phyloP scores from a whole-genome alignment of 768 basidiomycete genomes.

The Trametes gibbosa region DNA sequence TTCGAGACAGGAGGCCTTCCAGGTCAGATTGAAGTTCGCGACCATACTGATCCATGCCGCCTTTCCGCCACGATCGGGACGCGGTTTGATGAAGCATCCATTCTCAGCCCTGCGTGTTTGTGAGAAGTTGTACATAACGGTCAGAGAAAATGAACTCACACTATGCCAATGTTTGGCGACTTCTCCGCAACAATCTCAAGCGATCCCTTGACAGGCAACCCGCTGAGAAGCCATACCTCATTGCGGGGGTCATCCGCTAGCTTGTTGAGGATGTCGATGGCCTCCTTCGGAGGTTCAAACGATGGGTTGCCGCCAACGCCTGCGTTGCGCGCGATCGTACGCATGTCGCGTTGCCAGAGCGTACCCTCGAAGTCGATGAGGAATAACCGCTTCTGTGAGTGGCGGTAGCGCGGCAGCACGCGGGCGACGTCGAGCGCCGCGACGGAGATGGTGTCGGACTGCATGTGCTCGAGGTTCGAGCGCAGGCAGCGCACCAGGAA shows the following conservation, averaged over 20 bases:
- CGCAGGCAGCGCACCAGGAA: constrained; percentile 77
- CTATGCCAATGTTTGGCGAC: constrained; percentile 70
- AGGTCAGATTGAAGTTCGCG: constrained; percentile 70
- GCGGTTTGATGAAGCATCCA: constrained; percentile 78
- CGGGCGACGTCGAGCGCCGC: constrained; percentile 43
- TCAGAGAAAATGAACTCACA: constrained; percentile 42
- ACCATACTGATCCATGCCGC: constrained; percentile 80
- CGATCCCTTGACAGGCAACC: constrained; percentile 59
- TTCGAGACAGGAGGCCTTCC: constrained; percentile 80
- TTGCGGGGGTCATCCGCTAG: constrained; percentile 65
- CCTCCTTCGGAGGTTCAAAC: constrained; percentile 39
- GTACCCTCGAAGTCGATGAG: constrained; percentile 80
- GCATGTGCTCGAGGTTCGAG: constrained; percentile 65
- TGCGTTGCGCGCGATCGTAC: constrained; percentile 17
- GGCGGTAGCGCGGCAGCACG: constrained; percentile 67
- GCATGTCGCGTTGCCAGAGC: constrained; percentile 64
- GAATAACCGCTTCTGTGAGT: constrained; percentile 62
- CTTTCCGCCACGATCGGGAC: constrained; percentile 28
- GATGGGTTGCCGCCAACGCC: constrained; percentile 9
- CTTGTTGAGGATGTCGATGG: constrained; percentile 49
- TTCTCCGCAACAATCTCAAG: constrained; percentile 60
- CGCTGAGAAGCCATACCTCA: constrained; percentile 82
- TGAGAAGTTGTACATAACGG: too few species aligned
- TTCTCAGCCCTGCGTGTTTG: constrained; percentile 67
- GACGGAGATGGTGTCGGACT: constrained; percentile 35